Base-by-base conservation (phyloP, 2,329 filamentous ascomycete species). In the Fusarium kyushuense region DNA sequence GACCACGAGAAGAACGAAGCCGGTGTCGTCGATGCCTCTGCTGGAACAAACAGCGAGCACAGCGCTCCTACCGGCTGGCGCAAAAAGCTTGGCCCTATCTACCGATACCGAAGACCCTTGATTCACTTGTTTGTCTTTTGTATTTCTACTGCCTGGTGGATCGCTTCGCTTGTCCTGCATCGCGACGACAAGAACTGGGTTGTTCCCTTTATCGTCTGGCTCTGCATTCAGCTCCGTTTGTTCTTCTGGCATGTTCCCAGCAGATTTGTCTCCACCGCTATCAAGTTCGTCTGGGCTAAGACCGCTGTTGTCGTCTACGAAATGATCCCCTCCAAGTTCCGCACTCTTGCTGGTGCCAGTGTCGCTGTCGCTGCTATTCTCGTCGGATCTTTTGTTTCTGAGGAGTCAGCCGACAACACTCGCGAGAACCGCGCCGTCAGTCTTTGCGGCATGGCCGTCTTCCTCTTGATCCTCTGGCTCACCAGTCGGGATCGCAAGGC, bases 171-270 rank as follows among this genome's bases (percentile, higher is more conserved):
- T 47, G 83, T 94, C 61, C 82, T 93, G 54, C 92, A 95, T 77
- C 88, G 88, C 61, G 71, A 90, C 61, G 88, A 93, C 74, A 84
- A 84, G 79, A 93, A 92, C 74, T 97, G 93, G 93, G 79, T 96
- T 58, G 87, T 94, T 49, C 93, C 94, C 0, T 96, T 96, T 79
- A 84, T 97, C 51, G 76, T 97, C 46, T 97, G 90, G 84, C 86
- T 97, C 45, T 85, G 83, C 69, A 89, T 96, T 72, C 88, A 87
- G 13, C 82, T 96, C 51, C 90, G 94, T 33, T 77, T 97, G 48
- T 69, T 96, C 75, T 91, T 90, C 76, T 87, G 92, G 79, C 89
- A 93, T 75, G 80, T 95, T 4, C 89, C 92, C 2, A 87, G 90
- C 71, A 85, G 86, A 40, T 82, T 91, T 69, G 79, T 94, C 68